Evolutionary conservation across 257 asterid species (phyloP).

Genomic region (Solanum neorickii): DNA sequence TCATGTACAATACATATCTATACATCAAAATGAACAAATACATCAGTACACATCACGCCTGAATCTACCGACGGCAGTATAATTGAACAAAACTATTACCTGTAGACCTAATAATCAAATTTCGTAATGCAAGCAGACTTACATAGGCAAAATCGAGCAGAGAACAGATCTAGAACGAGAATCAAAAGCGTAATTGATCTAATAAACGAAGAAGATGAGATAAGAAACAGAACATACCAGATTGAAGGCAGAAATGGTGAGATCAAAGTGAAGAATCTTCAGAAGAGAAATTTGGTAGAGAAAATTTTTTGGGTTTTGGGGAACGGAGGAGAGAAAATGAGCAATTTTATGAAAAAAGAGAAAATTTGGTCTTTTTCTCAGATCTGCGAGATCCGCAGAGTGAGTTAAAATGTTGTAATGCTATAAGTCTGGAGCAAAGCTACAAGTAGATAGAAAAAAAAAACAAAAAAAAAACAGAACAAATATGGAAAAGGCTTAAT

Average conservation of each 20-base stretch:
- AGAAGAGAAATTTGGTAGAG: neutral
- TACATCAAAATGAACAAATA: neutral
- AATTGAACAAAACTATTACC: neutral
- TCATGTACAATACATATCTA: neutral
- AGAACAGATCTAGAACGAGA: neutral
- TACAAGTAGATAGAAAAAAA: neutral
- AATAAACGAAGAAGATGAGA: neutral
- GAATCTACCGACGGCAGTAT: neutral
- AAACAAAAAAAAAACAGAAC: neutral
- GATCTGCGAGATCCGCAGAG: constrained; percentile 1
- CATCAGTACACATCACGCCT: neutral
- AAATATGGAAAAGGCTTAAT: neutral
- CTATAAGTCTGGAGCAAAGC: neutral
- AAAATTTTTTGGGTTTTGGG: neutral
- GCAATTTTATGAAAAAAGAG: neutral
- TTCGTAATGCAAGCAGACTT: neutral
- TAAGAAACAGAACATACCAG: neutral
- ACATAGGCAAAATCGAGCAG: neutral
- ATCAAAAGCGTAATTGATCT: neutral
- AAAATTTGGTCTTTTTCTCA: neutral
- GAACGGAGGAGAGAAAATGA: neutral
- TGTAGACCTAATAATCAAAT: neutral
- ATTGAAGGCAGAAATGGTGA: neutral
- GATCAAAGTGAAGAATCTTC: neutral
- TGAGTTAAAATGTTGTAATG: neutral